Base-by-base conservation (phyloP, 129 eudicot genomes). In the Chrysanthemum makinoi region DNA sequence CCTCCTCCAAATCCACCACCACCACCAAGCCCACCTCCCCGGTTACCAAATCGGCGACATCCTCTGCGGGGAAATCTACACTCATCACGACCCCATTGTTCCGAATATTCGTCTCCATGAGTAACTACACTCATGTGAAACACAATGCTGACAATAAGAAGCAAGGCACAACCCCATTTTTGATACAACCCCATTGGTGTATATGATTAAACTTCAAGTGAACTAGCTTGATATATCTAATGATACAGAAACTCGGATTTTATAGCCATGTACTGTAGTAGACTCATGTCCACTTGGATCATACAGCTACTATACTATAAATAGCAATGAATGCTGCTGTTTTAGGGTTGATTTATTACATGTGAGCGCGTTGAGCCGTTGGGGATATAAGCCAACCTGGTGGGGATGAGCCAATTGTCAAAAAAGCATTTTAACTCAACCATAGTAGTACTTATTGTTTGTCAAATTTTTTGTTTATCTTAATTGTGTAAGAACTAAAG, bases 51-150 rank as follows among this genome's bases (percentile, higher is more conserved):
- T 3, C 58, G 18, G 17, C 19, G 2, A 39, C 84, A 80, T 3
- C 79, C 82, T 39, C 82, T 69, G 18, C 76, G 46, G 15, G 77
- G 69, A 28, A 16, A 52, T 11, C 70, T 30, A 58, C 81, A 79
- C 16, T 68, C 77, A 26, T 48, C 50, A 26, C 77, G 9, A 6
- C 0, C 2, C 46, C 46, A 39, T 39, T 35, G 5, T 35, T 39
- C 46, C 0, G 8, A 0, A 39, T 39, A 0, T 6, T 39, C 46
- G 0, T 39, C 46, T 39, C 10, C 46, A 0, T 39, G 6, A 6
- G 46, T 2, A 39, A 6, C 6, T 39, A 39, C 46, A 39, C 46
- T 39, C 46, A 39, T 39, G 46, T 39, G 8, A 39, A 2, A 39
- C 46, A 39, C 46, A 39, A 39, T 39, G 10, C 46, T 39, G 46